Evolutionary conservation across 2,329 filamentous ascomycete genomes (phyloP), one percentile per base, ranked within the genome.

Genomic region (Botryotinia globosa): DNA sequence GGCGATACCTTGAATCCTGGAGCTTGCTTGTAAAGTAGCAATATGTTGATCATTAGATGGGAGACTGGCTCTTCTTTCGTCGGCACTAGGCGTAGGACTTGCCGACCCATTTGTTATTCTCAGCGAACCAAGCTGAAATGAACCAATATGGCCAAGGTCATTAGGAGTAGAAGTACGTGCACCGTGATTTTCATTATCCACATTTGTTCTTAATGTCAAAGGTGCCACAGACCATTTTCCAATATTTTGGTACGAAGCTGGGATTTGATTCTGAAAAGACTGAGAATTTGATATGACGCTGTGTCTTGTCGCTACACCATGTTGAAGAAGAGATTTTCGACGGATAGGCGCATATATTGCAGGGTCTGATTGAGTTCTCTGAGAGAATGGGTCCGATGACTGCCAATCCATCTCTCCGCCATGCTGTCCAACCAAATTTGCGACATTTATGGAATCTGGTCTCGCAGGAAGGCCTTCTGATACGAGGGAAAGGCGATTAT

Each of bases 111-210:
- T 91, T 34, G 84, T 89, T 72, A 91, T 90, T 51, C 87, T 85
- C 67, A 91, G 77, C 2, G 88, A 88, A 3, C 89, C 89, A 70
- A 89, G 85, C 78, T 89, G 89, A 78, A 89, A 90, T 18, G 85
- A 87, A 4, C 89, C 89, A 45, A 88, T 85, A 63, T 90, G 87
- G 73, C 84, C 85, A 42, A 83, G 80, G 37, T 90, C 88, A 58
- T 82, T 85, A 0, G 89, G 86, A 1, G 86, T 88, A 72, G 77
- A 75, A 25, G 77, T 76, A 70, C 80, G 75, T n/a, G 77, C 71
- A 29, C 48, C 71, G 20, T 37, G 48, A 48, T 56, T 69, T 61
- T 68, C 48, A 39, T 45, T 61, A 25, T 72, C 63, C 32, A 68
- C 25, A 42, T 42, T 72, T 61, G 70, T 68, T 9, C 70, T 68